Evolutionary conservation across 495 filamentous ascomycete genomes (phyloP).

Genomic region (Endocarpon pusillum): DNA sequence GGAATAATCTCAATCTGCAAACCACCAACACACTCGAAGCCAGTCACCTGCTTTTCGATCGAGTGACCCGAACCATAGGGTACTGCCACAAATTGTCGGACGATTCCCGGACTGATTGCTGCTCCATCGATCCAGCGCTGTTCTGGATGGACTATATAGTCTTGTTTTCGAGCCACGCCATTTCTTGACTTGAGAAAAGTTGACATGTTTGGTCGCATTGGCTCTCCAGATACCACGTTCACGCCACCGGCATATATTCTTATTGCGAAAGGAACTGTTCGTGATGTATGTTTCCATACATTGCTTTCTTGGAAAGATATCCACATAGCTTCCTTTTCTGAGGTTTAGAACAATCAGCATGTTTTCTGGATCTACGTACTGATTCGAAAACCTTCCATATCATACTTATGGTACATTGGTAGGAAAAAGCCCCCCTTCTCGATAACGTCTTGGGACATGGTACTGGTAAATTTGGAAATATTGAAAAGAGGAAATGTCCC

Average conservation of each 20-base stretch:
- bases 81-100: conserved; percentile 12
- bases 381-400: too few relatives aligned
- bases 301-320: conserved; percentile 15
- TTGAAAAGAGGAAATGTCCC: conserved; percentile 26
- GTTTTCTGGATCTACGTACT: neutral
- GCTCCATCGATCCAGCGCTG: conserved; percentile 35
- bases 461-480: conserved; percentile 12
- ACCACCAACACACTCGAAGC: conserved; percentile 23
- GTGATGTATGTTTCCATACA: too few relatives aligned
- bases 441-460: conserved; percentile 15
- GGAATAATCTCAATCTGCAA: conserved; percentile 31
- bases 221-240: conserved; percentile 30
- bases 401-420: conserved; percentile 19
- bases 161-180: conserved; percentile 12
- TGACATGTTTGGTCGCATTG: conserved; percentile 11
- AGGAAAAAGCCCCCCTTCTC: conserved; percentile 28
- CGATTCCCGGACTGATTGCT: conserved; percentile 9
- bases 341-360: neutral
- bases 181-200: conserved; percentile 7
- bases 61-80: conserved; percentile 24
- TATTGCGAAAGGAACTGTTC: too few relatives aligned
- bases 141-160: conserved; percentile 27
- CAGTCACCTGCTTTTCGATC: conserved; percentile 31
- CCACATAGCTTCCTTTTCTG: conserved; percentile 30
- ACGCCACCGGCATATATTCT: conserved; percentile 29